phyloP scores from a whole-genome alignment of 2,329 filamentous ascomycete species.

The Phaeophleospora eucalypticola region DNA sequence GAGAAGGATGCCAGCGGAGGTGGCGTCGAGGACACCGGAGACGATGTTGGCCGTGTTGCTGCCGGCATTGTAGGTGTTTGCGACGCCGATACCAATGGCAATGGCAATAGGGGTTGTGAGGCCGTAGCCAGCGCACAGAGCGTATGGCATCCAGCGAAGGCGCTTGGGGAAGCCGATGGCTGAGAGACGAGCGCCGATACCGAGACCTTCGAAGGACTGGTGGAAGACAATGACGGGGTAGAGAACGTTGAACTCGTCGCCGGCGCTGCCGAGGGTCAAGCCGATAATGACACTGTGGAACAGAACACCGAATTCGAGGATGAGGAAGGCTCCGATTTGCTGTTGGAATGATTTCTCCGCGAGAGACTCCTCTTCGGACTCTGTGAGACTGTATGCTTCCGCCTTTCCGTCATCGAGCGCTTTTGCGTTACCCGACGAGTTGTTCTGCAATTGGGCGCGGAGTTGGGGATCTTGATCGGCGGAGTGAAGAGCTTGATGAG shows the following conservation, averaged over 20 bases:
- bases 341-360: constrained; percentile 54
- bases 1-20: constrained; percentile 77
- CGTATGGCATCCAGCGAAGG: constrained; percentile 69
- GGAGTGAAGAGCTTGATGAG: constrained; percentile 40
- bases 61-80: constrained; percentile 59
- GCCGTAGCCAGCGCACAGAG: constrained; percentile 67
- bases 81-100: constrained; percentile 74
- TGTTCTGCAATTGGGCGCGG: background rate
- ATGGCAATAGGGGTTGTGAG: constrained; percentile 81
- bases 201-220: constrained; percentile 88
- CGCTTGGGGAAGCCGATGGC: constrained; percentile 69
- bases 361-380: constrained; percentile 18
- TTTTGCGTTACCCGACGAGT: constrained; percentile 1
- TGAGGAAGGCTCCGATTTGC: constrained; percentile 82
- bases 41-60: constrained; percentile 65
- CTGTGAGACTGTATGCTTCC: constrained; percentile 13
- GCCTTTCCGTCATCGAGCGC: constrained; percentile 11
- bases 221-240: constrained; percentile 74
- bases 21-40: constrained; percentile 84
- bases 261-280: constrained; percentile 64
- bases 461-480: constrained; percentile 36
- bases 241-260: constrained; percentile 55
- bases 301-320: constrained; percentile 92
- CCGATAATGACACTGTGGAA: constrained; percentile 38
- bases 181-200: constrained; percentile 79